phyloP scores from a whole-genome alignment of 208 protist species.

The Wallacemonas sp. region DNA sequence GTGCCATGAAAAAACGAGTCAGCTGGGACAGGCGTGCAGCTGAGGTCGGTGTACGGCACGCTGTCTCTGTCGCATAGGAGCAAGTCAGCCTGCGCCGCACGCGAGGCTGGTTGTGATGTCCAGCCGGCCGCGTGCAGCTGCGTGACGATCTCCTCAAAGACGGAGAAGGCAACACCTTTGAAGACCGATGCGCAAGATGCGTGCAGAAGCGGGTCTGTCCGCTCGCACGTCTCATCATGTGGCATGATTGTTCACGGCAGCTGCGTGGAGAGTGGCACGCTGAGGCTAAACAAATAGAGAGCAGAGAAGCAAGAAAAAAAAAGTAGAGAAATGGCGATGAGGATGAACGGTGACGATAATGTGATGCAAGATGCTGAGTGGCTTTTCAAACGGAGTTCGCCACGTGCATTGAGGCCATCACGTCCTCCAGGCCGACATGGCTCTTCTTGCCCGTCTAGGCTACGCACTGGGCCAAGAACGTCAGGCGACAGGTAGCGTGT shows the following conservation, averaged over 20 bases:
- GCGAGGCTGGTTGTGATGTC: conserved; percentile 25
- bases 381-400: too few species aligned
- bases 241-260: neutral
- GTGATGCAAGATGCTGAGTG: too few species aligned
- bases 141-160: conserved; percentile 83
- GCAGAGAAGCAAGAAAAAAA: conserved; percentile 12
- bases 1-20: conserved; percentile 58
- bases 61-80: conserved; percentile 82
- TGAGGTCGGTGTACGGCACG: conserved; percentile 76
- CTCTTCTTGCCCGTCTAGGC: too few species aligned
- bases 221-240: neutral
- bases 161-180: conserved; percentile 54
- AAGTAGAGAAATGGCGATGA: neutral
- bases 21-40: conserved; percentile 50
- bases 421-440: too few species aligned
- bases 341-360: neutral
- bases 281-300: too few species aligned
- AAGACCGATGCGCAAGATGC: conserved; percentile 15
- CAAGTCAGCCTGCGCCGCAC: conserved; percentile 39
- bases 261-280: too few species aligned
- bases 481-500: too few species aligned
- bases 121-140: conserved; percentile 64
- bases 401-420: too few species aligned
- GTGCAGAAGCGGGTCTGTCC: neutral
- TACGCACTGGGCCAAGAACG: too few species aligned